Base-by-base conservation (phyloP, 2,329 filamentous ascomycete species). In the Curvularia eragrostidis region DNA sequence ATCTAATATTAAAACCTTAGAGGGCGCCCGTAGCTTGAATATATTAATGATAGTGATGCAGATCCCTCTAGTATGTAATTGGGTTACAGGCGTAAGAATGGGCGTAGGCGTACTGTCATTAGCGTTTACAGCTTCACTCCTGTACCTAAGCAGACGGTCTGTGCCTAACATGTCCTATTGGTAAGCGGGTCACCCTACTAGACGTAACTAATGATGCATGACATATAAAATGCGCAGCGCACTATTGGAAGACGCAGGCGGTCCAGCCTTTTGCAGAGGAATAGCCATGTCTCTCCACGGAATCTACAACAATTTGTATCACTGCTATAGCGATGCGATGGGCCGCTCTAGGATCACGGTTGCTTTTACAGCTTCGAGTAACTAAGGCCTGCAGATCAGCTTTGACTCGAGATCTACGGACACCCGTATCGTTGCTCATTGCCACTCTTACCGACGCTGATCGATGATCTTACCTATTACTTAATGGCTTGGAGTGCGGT, bases 401-500 rank as follows among this genome's bases (percentile, higher is more conserved):
- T 44, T 28, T 44, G 42, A 44, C 23, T 28, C 24, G n/a, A 24
- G 42, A 44, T 44, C 42, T 44, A 44, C 42, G 28, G 23, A 44
- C 39, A 42, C 21, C 39, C 19, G 15, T 42, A 24, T 42, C 12
- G 10, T 24, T 42, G 39, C 23, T 10, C 42, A 18, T 44, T 44
- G 42, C 42, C 42, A 44, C 24, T 44, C 24, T 18, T 24, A 44
- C 41, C 10, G 6, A 42, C 41, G 15, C 42, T 44, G 15, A 44
- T 44, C 24, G 24, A 44, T 44, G 24, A 44, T 44, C 42, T 18
- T 15, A 24, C 39, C 4, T 24, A 6, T 42, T 6, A 42, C 39
- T 24, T 44, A 28, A 44, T 44, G 42, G 42, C 24, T 44, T 44
- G 15, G 24, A 44, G 42, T 44, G 42, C 42, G 42, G 42, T 24